phyloP scores from a whole-genome alignment of 2,329 filamentous ascomycete genomes.

The Ceratocystis cacaofunesta region DNA sequence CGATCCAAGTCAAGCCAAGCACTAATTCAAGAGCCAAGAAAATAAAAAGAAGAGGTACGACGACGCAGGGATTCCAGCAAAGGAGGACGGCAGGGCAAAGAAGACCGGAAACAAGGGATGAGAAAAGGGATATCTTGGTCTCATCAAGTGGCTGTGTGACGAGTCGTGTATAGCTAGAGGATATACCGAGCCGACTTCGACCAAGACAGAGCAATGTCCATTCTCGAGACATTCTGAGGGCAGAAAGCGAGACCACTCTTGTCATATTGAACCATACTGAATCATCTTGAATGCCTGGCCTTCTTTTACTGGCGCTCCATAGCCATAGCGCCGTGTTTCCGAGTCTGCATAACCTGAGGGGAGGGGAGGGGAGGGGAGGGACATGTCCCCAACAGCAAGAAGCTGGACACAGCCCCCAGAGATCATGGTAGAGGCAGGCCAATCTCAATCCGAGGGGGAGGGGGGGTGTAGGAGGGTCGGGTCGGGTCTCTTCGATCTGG shows the following conservation, averaged over 20 bases:
- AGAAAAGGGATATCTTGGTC: background rate
- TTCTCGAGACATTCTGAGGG: background rate
- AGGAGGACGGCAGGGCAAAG: background rate
- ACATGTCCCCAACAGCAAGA: background rate
- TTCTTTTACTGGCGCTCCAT: no score
- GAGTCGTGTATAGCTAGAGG: background rate
- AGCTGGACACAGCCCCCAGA: background rate
- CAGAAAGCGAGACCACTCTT: background rate
- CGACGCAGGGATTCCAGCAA: background rate
- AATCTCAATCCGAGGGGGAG: background rate
- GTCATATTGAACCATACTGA: background rate
- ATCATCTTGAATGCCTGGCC: background rate
- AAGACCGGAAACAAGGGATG: background rate
- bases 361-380: background rate
- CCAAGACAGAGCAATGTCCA: background rate
- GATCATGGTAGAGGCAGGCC: background rate
- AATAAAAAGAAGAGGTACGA: background rate
- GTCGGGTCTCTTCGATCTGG: background rate
- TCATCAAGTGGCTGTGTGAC: background rate
- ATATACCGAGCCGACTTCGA: background rate
- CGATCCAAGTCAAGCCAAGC: background rate
- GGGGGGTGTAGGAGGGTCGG: background rate
- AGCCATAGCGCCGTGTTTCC: no score
- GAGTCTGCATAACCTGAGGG: no score
- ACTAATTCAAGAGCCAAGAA: background rate